Evolutionary conservation across 331 rosid species (phyloP).

Genomic region (Stylosanthes scabra): DNA sequence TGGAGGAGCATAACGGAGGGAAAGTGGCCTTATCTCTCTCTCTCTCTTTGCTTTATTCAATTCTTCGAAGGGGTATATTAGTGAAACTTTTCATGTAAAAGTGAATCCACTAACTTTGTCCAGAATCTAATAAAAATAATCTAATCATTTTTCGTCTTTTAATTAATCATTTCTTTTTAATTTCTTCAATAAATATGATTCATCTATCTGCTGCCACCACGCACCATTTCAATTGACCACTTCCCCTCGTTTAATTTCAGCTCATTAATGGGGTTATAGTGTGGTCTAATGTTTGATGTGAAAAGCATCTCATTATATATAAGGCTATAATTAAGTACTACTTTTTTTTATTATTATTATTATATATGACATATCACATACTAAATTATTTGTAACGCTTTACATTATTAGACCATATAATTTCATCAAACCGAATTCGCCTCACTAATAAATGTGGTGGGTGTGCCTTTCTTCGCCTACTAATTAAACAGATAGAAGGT

Average conservation of each 20-base stretch:
- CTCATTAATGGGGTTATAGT: neutral
- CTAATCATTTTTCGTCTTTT: neutral
- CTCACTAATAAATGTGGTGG: neutral
- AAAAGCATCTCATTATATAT: no score
- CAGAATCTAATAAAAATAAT: conserved; percentile 21
- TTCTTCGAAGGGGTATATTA: neutral
- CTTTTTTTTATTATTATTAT: no score
- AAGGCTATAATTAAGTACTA: no score
- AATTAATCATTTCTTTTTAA: neutral
- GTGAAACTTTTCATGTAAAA: conserved; percentile 3
- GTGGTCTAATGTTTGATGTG: neutral
- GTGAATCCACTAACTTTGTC: conserved; percentile 28
- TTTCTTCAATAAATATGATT: neutral
- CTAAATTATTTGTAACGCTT: no score
- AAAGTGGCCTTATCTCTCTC: conserved; percentile 7
- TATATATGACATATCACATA: no score
- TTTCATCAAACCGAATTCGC: no score
- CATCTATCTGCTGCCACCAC: neutral
- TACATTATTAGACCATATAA: no score
- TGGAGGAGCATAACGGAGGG: neutral
- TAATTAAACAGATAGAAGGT: neutral
- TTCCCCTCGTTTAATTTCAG: no score
- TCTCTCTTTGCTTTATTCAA: conserved; percentile 25
- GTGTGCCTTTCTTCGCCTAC: neutral
- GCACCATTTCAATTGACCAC: no score